Conservation (phyloP, 129 eudicot genomes). For the Chrysanthemum makinoi region DNA sequence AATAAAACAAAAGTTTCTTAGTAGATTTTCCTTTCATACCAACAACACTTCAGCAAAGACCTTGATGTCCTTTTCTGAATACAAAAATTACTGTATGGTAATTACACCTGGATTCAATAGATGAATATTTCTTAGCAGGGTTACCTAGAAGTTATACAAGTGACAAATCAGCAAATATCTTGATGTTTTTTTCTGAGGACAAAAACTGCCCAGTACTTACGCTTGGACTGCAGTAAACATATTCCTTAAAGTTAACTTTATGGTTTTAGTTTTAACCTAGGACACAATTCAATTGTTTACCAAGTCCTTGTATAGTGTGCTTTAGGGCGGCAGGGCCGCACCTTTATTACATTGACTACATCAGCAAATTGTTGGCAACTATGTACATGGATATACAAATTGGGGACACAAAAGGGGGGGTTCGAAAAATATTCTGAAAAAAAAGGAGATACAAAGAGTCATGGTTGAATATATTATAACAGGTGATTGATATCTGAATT, state of each 20-base stretch:
- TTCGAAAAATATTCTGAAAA: not conserved
- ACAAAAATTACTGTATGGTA: not conserved
- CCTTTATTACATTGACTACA: conserved; percentile 6
- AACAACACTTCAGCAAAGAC: too few species aligned
- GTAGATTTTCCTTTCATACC: too few species aligned
- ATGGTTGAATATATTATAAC: not conserved
- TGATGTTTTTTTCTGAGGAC: not conserved
- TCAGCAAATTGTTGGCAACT: not conserved
- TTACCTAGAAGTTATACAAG: conserved; percentile 12
- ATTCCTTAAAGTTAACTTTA: not conserved
- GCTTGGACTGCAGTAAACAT: not conserved
- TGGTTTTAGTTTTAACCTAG: conserved; percentile 20
- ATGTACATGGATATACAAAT: not conserved
- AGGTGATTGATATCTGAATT: not conserved
- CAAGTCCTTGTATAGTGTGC: conserved; percentile 1
- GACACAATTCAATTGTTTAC: conserved; percentile 3
- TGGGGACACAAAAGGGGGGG: not conserved
- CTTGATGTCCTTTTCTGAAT: not conserved
- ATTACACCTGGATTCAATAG: too few species aligned
- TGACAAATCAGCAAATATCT: conserved; percentile 10
- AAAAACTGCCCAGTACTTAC: not conserved
- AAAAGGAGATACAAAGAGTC: not conserved
- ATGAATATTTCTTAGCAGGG: conserved; percentile 3
- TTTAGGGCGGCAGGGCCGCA: conserved; percentile 12
- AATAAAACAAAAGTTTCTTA: too few species aligned